These are phyloP conservation scores for Arthroderma sp. DNA, from an alignment of 2,329 filamentous ascomycete genomes.

Conservation along the genomic window DNA sequence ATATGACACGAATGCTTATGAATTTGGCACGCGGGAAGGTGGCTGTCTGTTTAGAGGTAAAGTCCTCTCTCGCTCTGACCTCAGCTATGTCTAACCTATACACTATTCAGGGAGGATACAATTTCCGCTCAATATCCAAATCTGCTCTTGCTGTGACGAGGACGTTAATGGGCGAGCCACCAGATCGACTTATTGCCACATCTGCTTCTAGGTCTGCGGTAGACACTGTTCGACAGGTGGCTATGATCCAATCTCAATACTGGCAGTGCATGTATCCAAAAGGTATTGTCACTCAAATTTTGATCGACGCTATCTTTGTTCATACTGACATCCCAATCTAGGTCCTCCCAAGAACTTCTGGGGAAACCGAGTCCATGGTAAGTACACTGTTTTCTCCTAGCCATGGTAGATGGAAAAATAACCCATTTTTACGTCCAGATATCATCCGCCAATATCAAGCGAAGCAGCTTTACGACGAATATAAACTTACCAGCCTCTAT, in stretches of 20 bases:
- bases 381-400: slow-evolving; percentile 5
- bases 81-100: not conserved
- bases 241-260: slow-evolving; percentile 49
- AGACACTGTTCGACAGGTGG: slow-evolving; percentile 44
- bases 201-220: slow-evolving; percentile 40
- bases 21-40: slow-evolving; percentile 79
- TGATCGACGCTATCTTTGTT: not conserved
- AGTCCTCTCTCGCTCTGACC: not conserved
- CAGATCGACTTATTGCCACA: slow-evolving; percentile 43
- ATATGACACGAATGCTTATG: slow-evolving; percentile 99
- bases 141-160: slow-evolving; percentile 83
- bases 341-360: slow-evolving; percentile 17
- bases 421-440: slow-evolving; percentile 33
- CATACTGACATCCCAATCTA: not conserved
- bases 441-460: slow-evolving; percentile 67
- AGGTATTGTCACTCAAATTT: slow-evolving; percentile 19
- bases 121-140: slow-evolving; percentile 78
- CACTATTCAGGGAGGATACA: slow-evolving; percentile 63
- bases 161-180: slow-evolving; percentile 91
- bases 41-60: slow-evolving; percentile 70
- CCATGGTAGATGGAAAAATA: not conserved
- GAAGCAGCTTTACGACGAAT: slow-evolving; percentile 54
- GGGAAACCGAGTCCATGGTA: slow-evolving; percentile 50
- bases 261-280: slow-evolving; percentile 81
- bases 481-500: slow-evolving; percentile 66